phyloP scores from a whole-genome alignment of 2,329 filamentous ascomycete genomes.

The Diaporthe vexans region DNA sequence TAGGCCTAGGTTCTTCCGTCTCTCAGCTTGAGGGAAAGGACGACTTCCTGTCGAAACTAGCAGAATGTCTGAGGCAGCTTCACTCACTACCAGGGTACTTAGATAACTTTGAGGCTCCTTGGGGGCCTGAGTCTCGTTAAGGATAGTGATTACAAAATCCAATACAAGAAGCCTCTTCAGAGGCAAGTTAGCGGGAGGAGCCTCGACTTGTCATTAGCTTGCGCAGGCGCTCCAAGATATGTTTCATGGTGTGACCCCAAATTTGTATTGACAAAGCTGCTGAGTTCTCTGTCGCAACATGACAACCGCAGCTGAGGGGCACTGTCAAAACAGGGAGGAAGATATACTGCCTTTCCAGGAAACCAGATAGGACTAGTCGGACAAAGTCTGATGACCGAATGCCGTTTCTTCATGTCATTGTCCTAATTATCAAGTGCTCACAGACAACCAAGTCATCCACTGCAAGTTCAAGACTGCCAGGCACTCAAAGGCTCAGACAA shows the following conservation, averaged over 20 bases:
- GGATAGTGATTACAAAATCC: constrained; percentile 30
- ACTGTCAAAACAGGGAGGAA: background rate
- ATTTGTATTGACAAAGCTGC: background rate
- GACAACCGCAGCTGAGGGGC: too few relatives aligned
- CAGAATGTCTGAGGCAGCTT: constrained; percentile 49
- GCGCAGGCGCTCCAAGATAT: background rate
- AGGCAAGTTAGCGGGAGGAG: background rate
- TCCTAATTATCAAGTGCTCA: background rate
- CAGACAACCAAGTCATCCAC: background rate
- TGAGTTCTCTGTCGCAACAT: background rate
- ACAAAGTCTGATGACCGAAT: background rate
- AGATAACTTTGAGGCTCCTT: constrained; percentile 45
- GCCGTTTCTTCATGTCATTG: background rate
- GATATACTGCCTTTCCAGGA: background rate
- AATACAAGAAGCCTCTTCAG: constrained; percentile 43
- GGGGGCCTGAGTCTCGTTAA: constrained; percentile 47
- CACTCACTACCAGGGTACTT: constrained; percentile 42
- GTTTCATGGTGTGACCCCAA: background rate
- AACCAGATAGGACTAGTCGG: background rate
- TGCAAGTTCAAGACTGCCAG: background rate
- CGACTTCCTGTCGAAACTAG: constrained; percentile 49
- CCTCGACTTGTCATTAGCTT: background rate
- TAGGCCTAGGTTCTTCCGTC: constrained; percentile 47
- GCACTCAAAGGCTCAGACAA: background rate
- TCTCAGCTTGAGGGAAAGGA: constrained; percentile 38